Evolutionary conservation across 768 basidiomycete species (phyloP).

Genomic region (Coprinellus aureogranulatus): DNA sequence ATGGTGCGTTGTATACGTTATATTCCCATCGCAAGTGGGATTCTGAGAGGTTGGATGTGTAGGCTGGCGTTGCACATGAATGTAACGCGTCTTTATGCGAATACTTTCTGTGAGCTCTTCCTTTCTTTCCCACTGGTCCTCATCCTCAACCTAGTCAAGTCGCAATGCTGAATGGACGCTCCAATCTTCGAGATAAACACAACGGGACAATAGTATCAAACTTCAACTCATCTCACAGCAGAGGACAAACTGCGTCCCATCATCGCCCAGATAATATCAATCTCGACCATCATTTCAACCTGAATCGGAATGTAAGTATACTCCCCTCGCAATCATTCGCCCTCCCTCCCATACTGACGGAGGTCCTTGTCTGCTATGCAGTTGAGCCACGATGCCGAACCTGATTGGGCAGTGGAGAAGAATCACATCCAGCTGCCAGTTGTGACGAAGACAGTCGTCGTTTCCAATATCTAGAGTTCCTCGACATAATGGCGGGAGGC

Average conservation of each 20-base stretch:
- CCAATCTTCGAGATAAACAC: constrained; percentile 9
- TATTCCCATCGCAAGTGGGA: neutral
- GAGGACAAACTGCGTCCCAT: neutral
- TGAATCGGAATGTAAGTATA: neutral
- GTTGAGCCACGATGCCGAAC: neutral
- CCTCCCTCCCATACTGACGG: neutral
- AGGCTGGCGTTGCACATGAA: constrained; percentile 50
- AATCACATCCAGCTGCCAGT: constrained; percentile 6
- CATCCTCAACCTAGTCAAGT: neutral
- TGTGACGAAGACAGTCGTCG: constrained; percentile 14
- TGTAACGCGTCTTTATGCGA: constrained; percentile 47
- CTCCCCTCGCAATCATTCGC: neutral
- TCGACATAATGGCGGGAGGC: too few species aligned
- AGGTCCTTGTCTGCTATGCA: neutral
- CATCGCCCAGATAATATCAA: neutral
- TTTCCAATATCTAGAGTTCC: constrained; percentile 9
- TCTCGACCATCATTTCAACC: constrained; percentile 1
- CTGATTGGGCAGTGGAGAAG: neutral
- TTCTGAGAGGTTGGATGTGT: neutral
- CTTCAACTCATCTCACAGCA: neutral
- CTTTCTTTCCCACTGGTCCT: neutral
- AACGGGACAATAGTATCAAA: neutral
- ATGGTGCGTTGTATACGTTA: constrained; percentile 27
- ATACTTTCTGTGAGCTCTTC: constrained; percentile 49
- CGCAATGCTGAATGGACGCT: constrained; percentile 13